Percentiles rank a stretch among this genome's conserved stretches.
Evolutionary conservation across 2,329 filamentous ascomycete genomes (phyloP).

Genomic region (Ophiostoma sp.): DNA sequence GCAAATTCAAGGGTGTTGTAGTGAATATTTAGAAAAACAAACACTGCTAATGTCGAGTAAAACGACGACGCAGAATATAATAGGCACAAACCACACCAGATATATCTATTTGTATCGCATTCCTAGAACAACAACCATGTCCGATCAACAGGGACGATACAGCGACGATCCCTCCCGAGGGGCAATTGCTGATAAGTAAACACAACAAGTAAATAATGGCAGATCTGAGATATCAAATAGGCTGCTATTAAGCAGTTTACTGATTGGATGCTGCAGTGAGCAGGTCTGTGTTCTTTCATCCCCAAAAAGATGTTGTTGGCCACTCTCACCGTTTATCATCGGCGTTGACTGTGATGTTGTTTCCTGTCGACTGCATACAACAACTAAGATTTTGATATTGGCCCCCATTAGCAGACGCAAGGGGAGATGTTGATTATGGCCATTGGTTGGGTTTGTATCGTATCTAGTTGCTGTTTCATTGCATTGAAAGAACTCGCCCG

Average conservation of each 20-base stretch:
- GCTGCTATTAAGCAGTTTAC: neutral
- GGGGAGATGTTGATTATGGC: neutral
- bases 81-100: neutral
- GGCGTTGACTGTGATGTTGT: neutral
- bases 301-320: neutral
- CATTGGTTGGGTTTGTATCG: neutral
- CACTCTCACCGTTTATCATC: neutral
- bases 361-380: neutral
- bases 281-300: neutral
- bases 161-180: neutral
- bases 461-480: neutral
- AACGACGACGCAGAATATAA: no score
- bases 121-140: neutral
- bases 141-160: neutral
- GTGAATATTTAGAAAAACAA: neutral
- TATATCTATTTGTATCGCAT: neutral
- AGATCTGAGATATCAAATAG: neutral
- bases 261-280: neutral
- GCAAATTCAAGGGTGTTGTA: neutral
- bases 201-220: neutral
- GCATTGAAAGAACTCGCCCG: neutral
- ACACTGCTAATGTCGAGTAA: no score
- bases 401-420: no score
- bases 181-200: neutral
- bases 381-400: neutral